Conservation (phyloP, 2,329 filamentous ascomycete genomes). For the Pezizomycotina sp. region DNA sequence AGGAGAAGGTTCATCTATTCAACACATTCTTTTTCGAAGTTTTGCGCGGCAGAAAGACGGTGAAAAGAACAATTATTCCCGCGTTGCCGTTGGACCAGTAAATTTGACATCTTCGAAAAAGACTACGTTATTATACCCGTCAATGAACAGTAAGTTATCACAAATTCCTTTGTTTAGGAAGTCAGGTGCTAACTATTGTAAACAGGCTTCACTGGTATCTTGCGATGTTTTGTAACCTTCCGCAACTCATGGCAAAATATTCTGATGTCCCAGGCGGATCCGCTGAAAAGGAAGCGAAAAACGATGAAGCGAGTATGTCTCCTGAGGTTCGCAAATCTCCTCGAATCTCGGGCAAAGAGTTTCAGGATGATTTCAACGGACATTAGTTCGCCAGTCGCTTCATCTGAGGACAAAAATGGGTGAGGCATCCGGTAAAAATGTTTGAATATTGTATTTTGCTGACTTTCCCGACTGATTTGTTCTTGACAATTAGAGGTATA, state of each 20-base stretch:
- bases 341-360: too few species aligned
- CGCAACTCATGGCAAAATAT: slow-evolving; percentile 36
- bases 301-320: slow-evolving; percentile 7
- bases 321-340: slow-evolving; percentile 2
- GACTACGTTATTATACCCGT: slow-evolving; percentile 88
- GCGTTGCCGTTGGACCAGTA: slow-evolving; percentile 75
- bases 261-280: slow-evolving; percentile 1
- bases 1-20: slow-evolving; percentile 64
- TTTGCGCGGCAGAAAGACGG: slow-evolving; percentile 35
- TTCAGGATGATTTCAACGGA: too few species aligned
- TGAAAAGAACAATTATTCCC: slow-evolving; percentile 51
- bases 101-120: slow-evolving; percentile 65
- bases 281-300: slow-evolving; percentile 1
- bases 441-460: too few species aligned
- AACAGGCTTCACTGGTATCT: slow-evolving; percentile 66
- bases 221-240: slow-evolving; percentile 82
- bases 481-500: too few species aligned
- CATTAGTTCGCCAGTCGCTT: too few species aligned
- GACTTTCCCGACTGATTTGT: too few species aligned
- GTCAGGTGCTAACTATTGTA: slow-evolving; percentile 17
- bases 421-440: too few species aligned
- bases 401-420: slow-evolving; percentile 3
- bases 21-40: slow-evolving; percentile 84
- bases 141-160: slow-evolving; percentile 44
- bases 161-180: slow-evolving; percentile 1